Evolutionary conservation across 495 filamentous ascomycete genomes (phyloP), one percentile per base, ranked within the genome.

Genomic region (Hypomontagnella submonticulosa): DNA sequence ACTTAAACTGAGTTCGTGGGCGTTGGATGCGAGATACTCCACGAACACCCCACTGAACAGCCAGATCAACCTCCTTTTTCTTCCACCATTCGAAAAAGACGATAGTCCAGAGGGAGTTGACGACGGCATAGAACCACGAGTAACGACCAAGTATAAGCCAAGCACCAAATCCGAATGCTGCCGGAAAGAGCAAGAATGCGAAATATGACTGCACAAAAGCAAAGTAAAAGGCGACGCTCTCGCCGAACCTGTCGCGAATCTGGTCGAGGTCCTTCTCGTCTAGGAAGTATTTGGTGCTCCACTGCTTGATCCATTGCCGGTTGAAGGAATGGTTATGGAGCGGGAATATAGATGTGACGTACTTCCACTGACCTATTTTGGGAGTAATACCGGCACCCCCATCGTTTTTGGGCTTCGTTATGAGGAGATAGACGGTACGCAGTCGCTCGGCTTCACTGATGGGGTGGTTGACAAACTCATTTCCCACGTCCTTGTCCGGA

Each of bases 51-150:
- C 95, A 99, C 42, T 92, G 88, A 33, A 97, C 88, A 16, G 91
- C 90, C 9, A 98, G 80, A 74, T 99, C 96, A 10, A 89, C 81
- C 75, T 99, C 93, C 77, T 97, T 91, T 59, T 90, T 89, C 79
- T 95, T 97, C 95, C 95, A 99, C 73, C 92, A 97, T 76, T 99
- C 95, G 37, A 96, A 89, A 70, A 99, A 98, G 16, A 93, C 78
- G 1, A 96, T 87, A 52, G 90, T 89, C 93, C 94, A 97, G 4
- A 98, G 79, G 30, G 86, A 87, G 72, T 90, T 96, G 38, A 91
- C 84, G 9, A 94, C 70, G 2, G 90, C 90, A 67, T 97, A 99
- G 37, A 93, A 77, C 61, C 87, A 84, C 3, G 94, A 97, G 75
- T 89, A 99, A 40, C 88, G 83, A 1, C 93, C 92, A 2, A 99